Evolutionary conservation across 1,284 basidiomycete species (phyloP), one percentile per base, ranked within the genome.

Genomic region (Stereum hirsutum): DNA sequence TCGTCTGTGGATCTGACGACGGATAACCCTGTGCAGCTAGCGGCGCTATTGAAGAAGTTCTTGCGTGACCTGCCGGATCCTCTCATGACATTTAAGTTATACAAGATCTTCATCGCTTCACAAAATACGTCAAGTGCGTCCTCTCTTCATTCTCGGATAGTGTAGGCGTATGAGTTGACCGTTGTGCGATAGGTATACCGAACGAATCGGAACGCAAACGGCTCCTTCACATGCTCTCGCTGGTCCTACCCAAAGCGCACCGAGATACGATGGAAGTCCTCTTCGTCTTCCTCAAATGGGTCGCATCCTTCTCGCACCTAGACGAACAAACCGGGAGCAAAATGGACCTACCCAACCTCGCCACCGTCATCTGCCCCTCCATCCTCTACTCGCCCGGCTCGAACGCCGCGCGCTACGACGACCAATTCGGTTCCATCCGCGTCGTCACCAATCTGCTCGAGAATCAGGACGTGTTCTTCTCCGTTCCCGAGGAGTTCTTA

Each of bases 261-360:
- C 81, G 96, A 49, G 96, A 99, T 62, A 97, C 94, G 21, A 81
- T 97, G 78, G 95, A 99, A 64, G 92, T 97, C 38, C 69, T 99
- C 35, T 98, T 97, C 58, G 93, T 97, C 15, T 99, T 99, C 69
- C 73, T 99, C 53, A 95, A 96, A 63, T 99, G 96, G 96, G 95
- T 99, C 2, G 95, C 95, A 5, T 95, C 92, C 4, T 99, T 99
- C 62, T 93, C 95, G 36, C 94, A 99, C 64, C 81, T 96, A 65
- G 95, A 99, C 59, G 94, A 95, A 57, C 92, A 95, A 61, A 98
- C 95, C 0, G 95, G 95, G 30, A 94, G 89, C 68, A 95, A 95
- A 68, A 99, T 99, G 95, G 95, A 99, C 63, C 69, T 98, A 40
- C 77, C 78, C 27, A 99, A 99, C 60, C 72, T 99, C 50, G 93